A percentile compares a stretch with the other conserved stretches of the same genome.
These are phyloP conservation scores for Cutaneotrichosporon daszewskae DNA, from an alignment of 1,284 basidiomycete species.

Conservation along the genomic window DNA sequence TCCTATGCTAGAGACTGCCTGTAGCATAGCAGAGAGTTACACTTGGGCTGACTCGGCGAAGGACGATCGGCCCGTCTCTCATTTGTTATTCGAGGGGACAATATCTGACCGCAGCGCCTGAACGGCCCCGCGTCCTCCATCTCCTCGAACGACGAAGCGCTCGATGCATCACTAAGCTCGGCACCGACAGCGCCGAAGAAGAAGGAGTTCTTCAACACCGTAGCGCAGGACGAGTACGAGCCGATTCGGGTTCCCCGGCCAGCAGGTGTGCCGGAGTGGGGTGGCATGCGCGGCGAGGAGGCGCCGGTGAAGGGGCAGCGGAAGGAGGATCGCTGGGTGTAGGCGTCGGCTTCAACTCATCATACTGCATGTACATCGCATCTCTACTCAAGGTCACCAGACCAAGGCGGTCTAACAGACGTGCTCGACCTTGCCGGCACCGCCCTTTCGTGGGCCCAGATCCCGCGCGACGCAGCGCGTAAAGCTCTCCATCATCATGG, in stretches of 20 bases:
- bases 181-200: constrained; percentile 6
- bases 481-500: constrained; percentile 88
- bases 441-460: constrained; percentile 59
- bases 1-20: too few species aligned
- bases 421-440: constrained; percentile 58
- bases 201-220: constrained; percentile 32
- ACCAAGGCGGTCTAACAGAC: constrained; percentile 64
- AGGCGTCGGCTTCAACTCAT: too few species aligned
- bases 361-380: too few species aligned
- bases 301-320: constrained; percentile 40
- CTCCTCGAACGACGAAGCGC: constrained; percentile 7
- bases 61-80: too few species aligned
- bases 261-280: constrained; percentile 80
- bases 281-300: constrained; percentile 64
- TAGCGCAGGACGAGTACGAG: constrained; percentile 66
- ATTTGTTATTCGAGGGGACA: background rate
- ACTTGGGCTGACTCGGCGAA: too few species aligned
- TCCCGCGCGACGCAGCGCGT: constrained; percentile 77
- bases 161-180: too few species aligned
- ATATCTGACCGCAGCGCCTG: constrained; percentile 18
- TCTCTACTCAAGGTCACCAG: too few species aligned
- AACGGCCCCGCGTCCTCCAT: constrained; percentile 15
- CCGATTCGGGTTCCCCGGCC: constrained; percentile 78
- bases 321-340: constrained; percentile 44
- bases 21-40: too few species aligned